These are phyloP conservation scores for Phytophthora cactorum DNA, from an alignment of 352 stramenopile genomes.

Conservation along the genomic window DNA sequence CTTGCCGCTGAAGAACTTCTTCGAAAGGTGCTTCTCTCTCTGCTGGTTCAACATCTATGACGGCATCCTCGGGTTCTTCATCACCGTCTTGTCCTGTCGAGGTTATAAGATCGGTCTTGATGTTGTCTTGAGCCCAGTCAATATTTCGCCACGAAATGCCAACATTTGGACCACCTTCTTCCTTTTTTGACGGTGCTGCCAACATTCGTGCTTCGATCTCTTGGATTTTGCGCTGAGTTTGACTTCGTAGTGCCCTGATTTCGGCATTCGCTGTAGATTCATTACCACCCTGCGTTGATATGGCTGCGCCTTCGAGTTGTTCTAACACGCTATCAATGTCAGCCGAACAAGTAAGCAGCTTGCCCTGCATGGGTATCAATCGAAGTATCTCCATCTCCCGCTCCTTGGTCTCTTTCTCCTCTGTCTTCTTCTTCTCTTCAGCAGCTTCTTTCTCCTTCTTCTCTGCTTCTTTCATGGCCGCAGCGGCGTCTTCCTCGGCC, in stretches of 20 bases:
- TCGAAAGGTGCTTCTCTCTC: conserved; percentile 23
- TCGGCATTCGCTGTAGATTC: conserved; percentile 13
- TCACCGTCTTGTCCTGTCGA: background rate
- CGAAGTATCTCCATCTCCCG: conserved; percentile 52
- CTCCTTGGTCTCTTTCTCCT: conserved; percentile 38
- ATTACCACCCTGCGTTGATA: background rate
- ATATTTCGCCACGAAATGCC: conserved; percentile 19
- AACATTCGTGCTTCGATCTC: conserved; percentile 43
- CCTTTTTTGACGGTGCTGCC: background rate
- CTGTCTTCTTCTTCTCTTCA: conserved; percentile 41
- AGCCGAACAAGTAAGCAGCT: conserved; percentile 43
- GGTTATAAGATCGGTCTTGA: conserved; percentile 1
- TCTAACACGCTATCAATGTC: conserved; percentile 56
- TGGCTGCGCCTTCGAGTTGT: conserved; percentile 40
- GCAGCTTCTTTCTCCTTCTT: conserved; percentile 54
- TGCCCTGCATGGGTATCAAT: conserved; percentile 51
- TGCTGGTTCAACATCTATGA: background rate
- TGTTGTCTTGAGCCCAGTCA: conserved; percentile 37
- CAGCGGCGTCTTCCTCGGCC: conserved; percentile 28
- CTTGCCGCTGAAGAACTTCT: conserved; percentile 50
- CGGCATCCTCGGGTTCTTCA: background rate
- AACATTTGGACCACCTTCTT: background rate
- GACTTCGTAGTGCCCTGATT: conserved; percentile 28
- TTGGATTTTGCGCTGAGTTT: conserved; percentile 30
- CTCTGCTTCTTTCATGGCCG: conserved; percentile 39